Base-by-base conservation (phyloP, 2,329 filamentous ascomycete species). In the Fusarium coicis region DNA sequence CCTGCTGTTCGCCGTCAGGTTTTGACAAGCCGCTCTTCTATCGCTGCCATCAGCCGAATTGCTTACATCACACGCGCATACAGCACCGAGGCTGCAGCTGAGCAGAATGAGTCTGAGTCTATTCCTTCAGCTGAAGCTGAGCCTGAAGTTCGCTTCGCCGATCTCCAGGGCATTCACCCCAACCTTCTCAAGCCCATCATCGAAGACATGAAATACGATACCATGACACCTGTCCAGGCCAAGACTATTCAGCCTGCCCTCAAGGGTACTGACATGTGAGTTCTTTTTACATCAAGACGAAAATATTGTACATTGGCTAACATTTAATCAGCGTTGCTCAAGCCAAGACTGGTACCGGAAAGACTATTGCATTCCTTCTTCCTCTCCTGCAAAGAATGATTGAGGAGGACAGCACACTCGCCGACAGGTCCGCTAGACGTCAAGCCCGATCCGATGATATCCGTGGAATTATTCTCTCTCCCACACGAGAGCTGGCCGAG, bases 341-440 rank as follows among this genome's bases (percentile, higher is more conserved):
- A 85, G 96, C 96, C 67, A 97, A 94, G 84, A 99, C 96, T 14
- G 96, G 96, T 80, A 98, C 96, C 8, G 96, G 96, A 80, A 99
- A 99, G 85, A 99, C 96, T 0, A 85, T 98, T 64, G 96, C 94
- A 40, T 99, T 98, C 86, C 87, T 99, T 30, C 84, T 98, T 11
- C 96, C 96, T 56, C 86, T 95, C 12, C 84, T 98, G 58, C 94
- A 98, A 81, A 91, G 91, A 67, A 93, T 97, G 79, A 85, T 97
- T 68, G 81, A 83, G 26, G 83, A 87, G 67, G 89, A 94, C 72
- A 89, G 91, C 2, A 82, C 84, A 1, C 87, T 97, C 39, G 90
- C 88, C 58, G 80, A 84, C 42, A 85, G 80, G 68, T 73, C 77
- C 15, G 78, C 82, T 54, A 77, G 76, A 21, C 76, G 78, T n/a